These are phyloP conservation scores for Deakozyma indianensis DNA, from an alignment of 805 yeast genomes.

Conservation along the genomic window DNA sequence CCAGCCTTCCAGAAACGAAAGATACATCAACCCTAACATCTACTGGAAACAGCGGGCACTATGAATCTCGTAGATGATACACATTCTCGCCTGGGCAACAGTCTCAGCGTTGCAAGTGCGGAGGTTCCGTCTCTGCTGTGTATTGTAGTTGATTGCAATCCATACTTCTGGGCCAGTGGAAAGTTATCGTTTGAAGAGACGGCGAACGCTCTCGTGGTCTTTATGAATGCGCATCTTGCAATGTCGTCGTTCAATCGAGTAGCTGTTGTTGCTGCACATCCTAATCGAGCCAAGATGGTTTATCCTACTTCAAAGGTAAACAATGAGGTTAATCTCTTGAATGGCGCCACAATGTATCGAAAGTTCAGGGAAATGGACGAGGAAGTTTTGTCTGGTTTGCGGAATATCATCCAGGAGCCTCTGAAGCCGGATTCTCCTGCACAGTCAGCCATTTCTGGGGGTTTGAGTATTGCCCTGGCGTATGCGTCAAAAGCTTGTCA, in stretches of 20 bases:
- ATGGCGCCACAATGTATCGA: slow-evolving; percentile 54
- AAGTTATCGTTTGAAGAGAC: slow-evolving; percentile 36
- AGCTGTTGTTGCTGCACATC: slow-evolving; percentile 64
- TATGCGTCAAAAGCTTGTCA: slow-evolving; percentile 60
- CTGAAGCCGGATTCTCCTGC: slow-evolving; percentile 9
- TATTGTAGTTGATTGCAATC: slow-evolving; percentile 64
- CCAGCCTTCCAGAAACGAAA: too few relatives aligned
- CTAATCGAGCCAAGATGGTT: slow-evolving; percentile 51
- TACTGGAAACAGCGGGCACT: too few relatives aligned
- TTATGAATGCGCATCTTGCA: slow-evolving; percentile 78
- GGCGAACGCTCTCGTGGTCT: slow-evolving; percentile 52
- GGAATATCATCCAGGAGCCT: slow-evolving; percentile 28
- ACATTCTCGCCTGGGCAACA: slow-evolving; percentile 12
- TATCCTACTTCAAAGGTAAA: slow-evolving; percentile 34
- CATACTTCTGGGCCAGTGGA: slow-evolving; percentile 44
- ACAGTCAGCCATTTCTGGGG: slow-evolving; percentile 50
- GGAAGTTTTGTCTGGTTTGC: slow-evolving; percentile 45
- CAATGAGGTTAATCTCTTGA: slow-evolving; percentile 7
- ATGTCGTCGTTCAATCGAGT: slow-evolving; percentile 74
- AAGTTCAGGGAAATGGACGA: slow-evolving; percentile 75
- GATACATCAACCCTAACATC: too few relatives aligned
- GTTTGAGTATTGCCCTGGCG: slow-evolving; percentile 53
- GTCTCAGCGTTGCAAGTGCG: slow-evolving; percentile 22
- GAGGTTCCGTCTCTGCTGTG: slow-evolving; percentile 70
- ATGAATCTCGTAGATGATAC: slow-evolving; percentile 24